Evolutionary conservation across 176 grass and related monocot genomes (phyloP).

Genomic region (Saccharum officinarum): DNA sequence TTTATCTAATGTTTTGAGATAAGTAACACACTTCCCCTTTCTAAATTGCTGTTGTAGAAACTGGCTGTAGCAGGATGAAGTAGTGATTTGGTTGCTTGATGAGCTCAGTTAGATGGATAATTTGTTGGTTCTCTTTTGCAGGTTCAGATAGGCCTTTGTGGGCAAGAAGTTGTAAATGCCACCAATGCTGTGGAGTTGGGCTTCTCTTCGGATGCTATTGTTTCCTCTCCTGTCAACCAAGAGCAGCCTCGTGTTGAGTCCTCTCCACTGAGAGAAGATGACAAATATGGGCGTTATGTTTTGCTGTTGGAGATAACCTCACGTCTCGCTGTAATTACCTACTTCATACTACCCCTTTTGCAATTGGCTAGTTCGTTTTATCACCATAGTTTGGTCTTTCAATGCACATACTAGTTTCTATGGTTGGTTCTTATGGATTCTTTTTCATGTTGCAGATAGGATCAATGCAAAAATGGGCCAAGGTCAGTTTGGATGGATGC

Average conservation of each 20-base stretch:
- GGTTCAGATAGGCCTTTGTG: constrained; percentile 70
- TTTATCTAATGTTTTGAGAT: too few species aligned
- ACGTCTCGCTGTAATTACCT: constrained; percentile 85
- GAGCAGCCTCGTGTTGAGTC: constrained; percentile 42
- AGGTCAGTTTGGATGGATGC: constrained; percentile 55
- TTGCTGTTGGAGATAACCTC: constrained; percentile 92
- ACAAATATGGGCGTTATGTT: constrained; percentile 90
- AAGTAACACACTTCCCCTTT: too few species aligned
- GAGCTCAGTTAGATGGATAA: neutral
- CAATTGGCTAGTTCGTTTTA: neutral
- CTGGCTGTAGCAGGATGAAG: neutral
- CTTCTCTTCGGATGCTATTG: neutral
- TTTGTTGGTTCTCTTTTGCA: constrained; percentile 34
- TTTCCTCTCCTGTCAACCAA: constrained; percentile 50
- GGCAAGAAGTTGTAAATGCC: constrained; percentile 65
- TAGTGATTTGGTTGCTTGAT: neutral
- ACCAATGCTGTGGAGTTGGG: constrained; percentile 40
- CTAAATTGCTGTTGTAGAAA: too few species aligned
- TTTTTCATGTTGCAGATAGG: constrained; percentile 53
- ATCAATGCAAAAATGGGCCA: constrained; percentile 91
- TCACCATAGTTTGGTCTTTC: neutral
- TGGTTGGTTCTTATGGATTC: neutral
- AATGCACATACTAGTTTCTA: neutral
- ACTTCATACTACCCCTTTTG: neutral
- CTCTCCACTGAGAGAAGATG: constrained; percentile 84